Evolutionary conservation across 352 stramenopile genomes (phyloP).

Genomic region (Pythium dissotocum): DNA sequence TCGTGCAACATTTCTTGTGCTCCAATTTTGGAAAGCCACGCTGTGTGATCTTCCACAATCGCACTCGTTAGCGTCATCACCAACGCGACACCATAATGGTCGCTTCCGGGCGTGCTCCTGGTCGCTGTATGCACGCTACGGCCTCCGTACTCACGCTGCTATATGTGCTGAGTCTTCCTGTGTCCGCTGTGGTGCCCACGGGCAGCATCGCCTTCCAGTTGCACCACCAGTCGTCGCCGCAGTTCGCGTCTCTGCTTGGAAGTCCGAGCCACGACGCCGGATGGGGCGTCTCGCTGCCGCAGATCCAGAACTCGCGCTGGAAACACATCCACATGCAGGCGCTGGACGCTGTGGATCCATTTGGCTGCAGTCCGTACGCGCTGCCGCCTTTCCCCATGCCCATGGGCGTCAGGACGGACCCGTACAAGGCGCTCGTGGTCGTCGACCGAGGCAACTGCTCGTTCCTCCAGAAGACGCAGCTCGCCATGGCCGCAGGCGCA

Average conservation of each 20-base stretch:
- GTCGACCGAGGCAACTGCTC: slow-evolving; percentile 77
- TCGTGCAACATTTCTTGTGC: slow-evolving; percentile 6
- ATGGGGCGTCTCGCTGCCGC: slow-evolving; percentile 56
- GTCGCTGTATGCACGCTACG: background rate
- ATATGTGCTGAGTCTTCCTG: background rate
- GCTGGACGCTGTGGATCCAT: slow-evolving; percentile 29
- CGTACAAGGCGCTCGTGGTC: slow-evolving; percentile 45
- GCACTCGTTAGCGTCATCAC: background rate
- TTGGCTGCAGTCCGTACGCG: slow-evolving; percentile 45
- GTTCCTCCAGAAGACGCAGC: slow-evolving; percentile 61
- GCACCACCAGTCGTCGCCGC: slow-evolving; percentile 28
- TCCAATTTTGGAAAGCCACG: slow-evolving; percentile 4
- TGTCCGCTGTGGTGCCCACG: slow-evolving; percentile 44
- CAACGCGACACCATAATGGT: background rate
- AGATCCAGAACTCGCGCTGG: slow-evolving; percentile 52
- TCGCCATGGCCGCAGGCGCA: slow-evolving; percentile 55
- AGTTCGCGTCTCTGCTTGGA: slow-evolving; percentile 53
- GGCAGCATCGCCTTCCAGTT: slow-evolving; percentile 46
- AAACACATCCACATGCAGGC: slow-evolving; percentile 47
- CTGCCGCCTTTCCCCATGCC: slow-evolving; percentile 17
- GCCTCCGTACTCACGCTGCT: background rate
- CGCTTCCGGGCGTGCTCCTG: background rate
- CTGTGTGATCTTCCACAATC: background rate
- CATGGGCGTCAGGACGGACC: slow-evolving; percentile 8
- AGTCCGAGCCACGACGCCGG: slow-evolving; percentile 50